A percentile compares a stretch with the other conserved stretches of the same genome.
These are phyloP conservation scores for Venustampulla echinocandica DNA, from an alignment of 495 filamentous ascomycete species.

Conservation along the genomic window DNA sequence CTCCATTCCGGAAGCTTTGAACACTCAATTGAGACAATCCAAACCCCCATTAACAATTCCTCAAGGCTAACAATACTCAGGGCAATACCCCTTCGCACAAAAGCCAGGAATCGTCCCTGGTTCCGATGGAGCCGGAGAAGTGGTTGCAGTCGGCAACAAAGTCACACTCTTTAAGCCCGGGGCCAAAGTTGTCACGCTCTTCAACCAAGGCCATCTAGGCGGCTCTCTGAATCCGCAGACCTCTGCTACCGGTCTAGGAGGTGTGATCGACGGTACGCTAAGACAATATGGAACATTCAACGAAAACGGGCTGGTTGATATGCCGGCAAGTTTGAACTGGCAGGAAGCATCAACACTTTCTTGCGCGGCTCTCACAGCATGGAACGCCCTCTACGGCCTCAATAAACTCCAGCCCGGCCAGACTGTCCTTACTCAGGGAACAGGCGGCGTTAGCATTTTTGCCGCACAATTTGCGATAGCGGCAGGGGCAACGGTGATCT, in stretches of 20 bases:
- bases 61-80: constrained; percentile 29
- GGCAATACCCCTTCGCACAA: constrained; percentile 58
- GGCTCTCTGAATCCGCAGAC: constrained; percentile 42
- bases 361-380: constrained; percentile 70
- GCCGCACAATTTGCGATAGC: constrained; percentile 79
- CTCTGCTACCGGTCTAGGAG: constrained; percentile 54
- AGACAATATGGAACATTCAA: constrained; percentile 64
- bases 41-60: neutral
- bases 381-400: constrained; percentile 75
- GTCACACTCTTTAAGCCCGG: constrained; percentile 54
- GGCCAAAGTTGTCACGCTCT: constrained; percentile 65
- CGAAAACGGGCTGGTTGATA: constrained; percentile 58
- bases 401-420: constrained; percentile 58
- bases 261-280: constrained; percentile 59
- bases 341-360: constrained; percentile 58
- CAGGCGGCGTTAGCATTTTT: constrained; percentile 74
- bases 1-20: neutral
- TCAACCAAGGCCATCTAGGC: constrained; percentile 68
- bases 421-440: constrained; percentile 68
- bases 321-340: constrained; percentile 52
- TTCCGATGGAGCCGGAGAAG: constrained; percentile 73
- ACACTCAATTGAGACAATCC: neutral
- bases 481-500: constrained; percentile 70
- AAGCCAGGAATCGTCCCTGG: constrained; percentile 51
- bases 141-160: constrained; percentile 57